Evolutionary conservation across 495 filamentous ascomycete genomes (phyloP).

Genomic region (Gamarada debralockiae): DNA sequence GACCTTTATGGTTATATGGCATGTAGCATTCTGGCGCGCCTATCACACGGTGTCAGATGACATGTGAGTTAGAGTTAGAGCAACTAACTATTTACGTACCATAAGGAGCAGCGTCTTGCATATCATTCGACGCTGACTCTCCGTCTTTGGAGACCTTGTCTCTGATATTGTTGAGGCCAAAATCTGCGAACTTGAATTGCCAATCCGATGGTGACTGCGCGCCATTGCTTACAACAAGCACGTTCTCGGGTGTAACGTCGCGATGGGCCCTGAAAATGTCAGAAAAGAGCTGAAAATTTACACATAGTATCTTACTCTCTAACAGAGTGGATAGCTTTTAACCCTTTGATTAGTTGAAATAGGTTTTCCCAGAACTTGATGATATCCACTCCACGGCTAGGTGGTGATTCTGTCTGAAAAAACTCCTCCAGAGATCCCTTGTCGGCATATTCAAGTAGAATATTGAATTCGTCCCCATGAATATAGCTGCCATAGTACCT

Average conservation of each 20-base stretch:
- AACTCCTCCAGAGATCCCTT: constrained; percentile 38
- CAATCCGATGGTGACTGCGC: neutral
- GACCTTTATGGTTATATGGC: constrained; percentile 18
- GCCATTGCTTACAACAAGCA: constrained; percentile 30
- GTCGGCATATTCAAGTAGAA: constrained; percentile 45
- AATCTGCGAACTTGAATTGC: too few species aligned
- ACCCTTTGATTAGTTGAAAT: constrained; percentile 33
- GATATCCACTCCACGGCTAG: constrained; percentile 30
- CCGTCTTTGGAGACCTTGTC: neutral
- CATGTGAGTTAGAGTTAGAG: constrained; percentile 7
- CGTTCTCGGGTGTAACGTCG: constrained; percentile 37
- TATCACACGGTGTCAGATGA: constrained; percentile 8
- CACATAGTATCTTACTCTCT: neutral
- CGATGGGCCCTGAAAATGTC: constrained; percentile 30
- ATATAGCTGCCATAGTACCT: constrained; percentile 39
- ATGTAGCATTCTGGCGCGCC: constrained; percentile 32
- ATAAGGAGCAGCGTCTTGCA: neutral
- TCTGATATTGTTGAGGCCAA: neutral
- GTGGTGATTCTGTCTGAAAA: constrained; percentile 27
- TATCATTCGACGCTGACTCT: too few species aligned
- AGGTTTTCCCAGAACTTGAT: constrained; percentile 39
- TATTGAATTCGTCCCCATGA: constrained; percentile 32
- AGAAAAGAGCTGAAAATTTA: neutral
- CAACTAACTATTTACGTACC: neutral
- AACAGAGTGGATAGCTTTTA: constrained; percentile 31